These are phyloP conservation scores for Glonium stellatum DNA, from an alignment of 495 filamentous ascomycete genomes.

Conservation along the genomic window DNA sequence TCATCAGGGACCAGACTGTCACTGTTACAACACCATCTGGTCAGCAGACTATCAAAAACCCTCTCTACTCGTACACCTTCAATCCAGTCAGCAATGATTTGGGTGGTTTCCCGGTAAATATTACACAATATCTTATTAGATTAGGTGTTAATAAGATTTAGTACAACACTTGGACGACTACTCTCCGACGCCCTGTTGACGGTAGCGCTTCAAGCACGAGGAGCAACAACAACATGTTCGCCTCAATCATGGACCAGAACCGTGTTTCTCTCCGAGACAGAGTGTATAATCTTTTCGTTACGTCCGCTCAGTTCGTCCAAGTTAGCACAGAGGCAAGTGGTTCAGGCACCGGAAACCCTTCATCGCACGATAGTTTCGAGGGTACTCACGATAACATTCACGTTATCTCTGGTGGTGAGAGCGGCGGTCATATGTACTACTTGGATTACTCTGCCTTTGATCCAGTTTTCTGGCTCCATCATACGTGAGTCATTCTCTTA, in stretches of 20 bases:
- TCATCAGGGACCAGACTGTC: slow-evolving; percentile 20
- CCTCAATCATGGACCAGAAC: slow-evolving; percentile 7
- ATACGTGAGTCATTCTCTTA: background rate
- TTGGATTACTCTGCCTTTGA: slow-evolving; percentile 26
- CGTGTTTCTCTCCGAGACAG: slow-evolving; percentile 22
- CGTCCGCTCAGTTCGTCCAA: slow-evolving; percentile 8
- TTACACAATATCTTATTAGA: background rate
- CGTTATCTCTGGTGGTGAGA: slow-evolving; percentile 21
- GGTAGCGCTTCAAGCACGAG: slow-evolving; percentile 7
- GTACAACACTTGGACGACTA: slow-evolving; percentile 17
- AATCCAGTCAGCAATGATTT: slow-evolving; percentile 9
- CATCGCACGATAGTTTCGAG: slow-evolving; percentile 26
- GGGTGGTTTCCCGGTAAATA: slow-evolving; percentile 7
- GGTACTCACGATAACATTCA: slow-evolving; percentile 24
- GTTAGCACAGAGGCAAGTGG: slow-evolving; percentile 20
- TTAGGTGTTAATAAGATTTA: slow-evolving; percentile 1
- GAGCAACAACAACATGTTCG: slow-evolving; percentile 27
- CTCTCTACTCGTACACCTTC: slow-evolving; percentile 25
- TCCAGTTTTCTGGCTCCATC: slow-evolving; percentile 30
- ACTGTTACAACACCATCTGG: slow-evolving; percentile 24
- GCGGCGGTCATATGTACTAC: slow-evolving; percentile 27
- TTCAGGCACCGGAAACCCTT: slow-evolving; percentile 9
- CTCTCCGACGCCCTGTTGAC: slow-evolving; percentile 21
- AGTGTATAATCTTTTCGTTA: slow-evolving; percentile 24
- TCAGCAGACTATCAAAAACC: slow-evolving; percentile 19